Evolutionary conservation across 768 basidiomycete genomes (phyloP).

Genomic region (Tulasnella sp.): DNA sequence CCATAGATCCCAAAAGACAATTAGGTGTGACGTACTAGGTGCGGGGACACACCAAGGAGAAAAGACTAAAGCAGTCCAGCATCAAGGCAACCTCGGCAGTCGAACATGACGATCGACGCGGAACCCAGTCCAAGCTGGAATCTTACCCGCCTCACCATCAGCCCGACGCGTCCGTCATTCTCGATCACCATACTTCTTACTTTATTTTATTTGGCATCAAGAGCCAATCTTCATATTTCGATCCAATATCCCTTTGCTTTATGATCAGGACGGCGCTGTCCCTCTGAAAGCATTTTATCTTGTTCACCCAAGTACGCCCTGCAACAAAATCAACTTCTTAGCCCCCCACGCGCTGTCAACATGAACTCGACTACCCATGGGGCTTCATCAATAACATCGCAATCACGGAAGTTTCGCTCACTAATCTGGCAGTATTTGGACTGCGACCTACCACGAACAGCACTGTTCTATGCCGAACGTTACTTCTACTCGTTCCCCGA

Average conservation of each 20-base stretch:
- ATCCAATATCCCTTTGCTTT: background rate
- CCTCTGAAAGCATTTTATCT: background rate
- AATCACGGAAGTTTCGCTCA: conserved; percentile 38
- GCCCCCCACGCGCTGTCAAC: background rate
- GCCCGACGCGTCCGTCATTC: background rate
- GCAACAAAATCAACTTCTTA: background rate
- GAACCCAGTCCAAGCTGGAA: background rate
- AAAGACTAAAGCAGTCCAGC: no score
- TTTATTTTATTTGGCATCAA: conserved; percentile 14
- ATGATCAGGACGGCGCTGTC: background rate
- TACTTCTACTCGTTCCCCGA: conserved; percentile 55
- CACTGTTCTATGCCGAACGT: conserved; percentile 87
- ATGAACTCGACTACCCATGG: background rate
- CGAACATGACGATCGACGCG: conserved; percentile 1
- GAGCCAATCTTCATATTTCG: conserved; percentile 2
- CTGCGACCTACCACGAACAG: conserved; percentile 73
- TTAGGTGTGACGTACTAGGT: no score
- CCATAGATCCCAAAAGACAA: no score
- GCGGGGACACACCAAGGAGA: no score
- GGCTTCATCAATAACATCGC: conserved; percentile 7
- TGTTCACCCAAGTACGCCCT: background rate
- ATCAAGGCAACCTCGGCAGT: no score
- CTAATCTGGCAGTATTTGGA: conserved; percentile 86
- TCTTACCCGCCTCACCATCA: background rate
- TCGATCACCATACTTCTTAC: conserved; percentile 4